A percentile compares a stretch with the other conserved stretches of the same genome.
phyloP scores from a whole-genome alignment of 2,329 filamentous ascomycete species.

The Pseudogymnoascus sp. region DNA sequence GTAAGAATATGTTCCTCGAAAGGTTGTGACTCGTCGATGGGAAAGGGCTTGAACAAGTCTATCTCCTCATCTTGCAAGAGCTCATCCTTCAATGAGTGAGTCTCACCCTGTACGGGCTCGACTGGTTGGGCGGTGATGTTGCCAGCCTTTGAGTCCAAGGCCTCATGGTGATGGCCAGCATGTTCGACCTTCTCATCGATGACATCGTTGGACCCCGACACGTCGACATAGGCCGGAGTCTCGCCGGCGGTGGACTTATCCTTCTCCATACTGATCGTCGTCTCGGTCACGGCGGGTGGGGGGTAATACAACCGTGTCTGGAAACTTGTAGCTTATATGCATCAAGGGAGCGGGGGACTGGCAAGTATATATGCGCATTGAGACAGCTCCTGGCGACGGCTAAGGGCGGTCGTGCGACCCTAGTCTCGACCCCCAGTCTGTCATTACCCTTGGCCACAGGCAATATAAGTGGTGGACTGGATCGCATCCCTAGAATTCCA shows the following conservation, averaged over 20 bases:
- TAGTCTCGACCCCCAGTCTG: neutral
- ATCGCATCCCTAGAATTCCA: neutral
- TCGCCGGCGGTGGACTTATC: neutral
- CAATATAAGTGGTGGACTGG: neutral
- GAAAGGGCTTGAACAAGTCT: slow-evolving; percentile 30
- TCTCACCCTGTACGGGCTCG: slow-evolving; percentile 2
- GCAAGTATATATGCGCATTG: slow-evolving; percentile 5
- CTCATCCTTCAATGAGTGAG: slow-evolving; percentile 16
- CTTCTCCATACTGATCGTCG: slow-evolving; percentile 3
- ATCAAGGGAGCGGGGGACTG: neutral
- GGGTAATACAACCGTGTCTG: slow-evolving; percentile 1
- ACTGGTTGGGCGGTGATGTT: neutral
- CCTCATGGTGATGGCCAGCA: neutral
- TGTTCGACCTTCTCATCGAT: neutral
- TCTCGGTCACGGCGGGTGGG: neutral
- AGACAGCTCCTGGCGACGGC: neutral
- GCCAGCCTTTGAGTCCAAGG: neutral
- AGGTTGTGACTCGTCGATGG: slow-evolving; percentile 33
- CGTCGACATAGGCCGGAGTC: slow-evolving; percentile 2
- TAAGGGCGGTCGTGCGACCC: slow-evolving; percentile 6
- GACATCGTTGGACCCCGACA: neutral
- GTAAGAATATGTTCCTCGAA: slow-evolving; percentile 44
- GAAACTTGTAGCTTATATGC: slow-evolving; percentile 5
- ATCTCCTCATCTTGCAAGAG: slow-evolving; percentile 11
- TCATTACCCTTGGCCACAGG: neutral